Percentiles rank a stretch among this genome's conserved stretches.
Evolutionary conservation across 164 flowering plant species (phyloP).

Genomic region (Kalanchoe fedtschenkoi): DNA sequence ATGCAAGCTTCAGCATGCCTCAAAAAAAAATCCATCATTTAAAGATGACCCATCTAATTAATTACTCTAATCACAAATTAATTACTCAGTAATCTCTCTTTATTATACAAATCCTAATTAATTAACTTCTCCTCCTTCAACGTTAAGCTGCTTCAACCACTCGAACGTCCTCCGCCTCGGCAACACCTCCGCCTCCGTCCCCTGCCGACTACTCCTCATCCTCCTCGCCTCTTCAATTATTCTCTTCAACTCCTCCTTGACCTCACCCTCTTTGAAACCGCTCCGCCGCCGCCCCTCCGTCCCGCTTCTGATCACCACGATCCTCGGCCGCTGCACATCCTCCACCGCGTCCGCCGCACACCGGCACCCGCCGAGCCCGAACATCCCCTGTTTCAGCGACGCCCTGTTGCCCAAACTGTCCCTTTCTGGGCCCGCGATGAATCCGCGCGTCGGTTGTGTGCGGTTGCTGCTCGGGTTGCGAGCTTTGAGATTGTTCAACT

Average conservation of each 20-base stretch:
- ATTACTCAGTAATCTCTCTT: background rate
- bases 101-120: background rate
- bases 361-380: background rate
- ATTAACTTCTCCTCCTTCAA: background rate
- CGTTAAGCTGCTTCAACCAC: background rate
- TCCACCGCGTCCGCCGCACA: background rate
- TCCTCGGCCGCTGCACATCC: background rate
- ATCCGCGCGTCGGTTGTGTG: background rate
- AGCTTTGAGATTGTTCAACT: background rate
- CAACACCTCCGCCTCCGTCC: background rate
- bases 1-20: too few relatives aligned
- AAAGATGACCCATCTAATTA: too few relatives aligned
- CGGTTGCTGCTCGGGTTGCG: background rate
- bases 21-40: too few relatives aligned
- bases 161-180: conserved; percentile 1
- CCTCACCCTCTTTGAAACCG: too few relatives aligned
- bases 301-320: background rate
- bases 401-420: background rate
- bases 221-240: background rate
- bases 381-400: background rate
- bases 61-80: background rate
- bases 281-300: too few relatives aligned
- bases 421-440: too few relatives aligned
- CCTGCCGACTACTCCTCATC: background rate
- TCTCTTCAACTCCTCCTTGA: background rate